Conservation (phyloP, 2,329 filamentous ascomycete genomes). For the Aspergillus ustus region DNA sequence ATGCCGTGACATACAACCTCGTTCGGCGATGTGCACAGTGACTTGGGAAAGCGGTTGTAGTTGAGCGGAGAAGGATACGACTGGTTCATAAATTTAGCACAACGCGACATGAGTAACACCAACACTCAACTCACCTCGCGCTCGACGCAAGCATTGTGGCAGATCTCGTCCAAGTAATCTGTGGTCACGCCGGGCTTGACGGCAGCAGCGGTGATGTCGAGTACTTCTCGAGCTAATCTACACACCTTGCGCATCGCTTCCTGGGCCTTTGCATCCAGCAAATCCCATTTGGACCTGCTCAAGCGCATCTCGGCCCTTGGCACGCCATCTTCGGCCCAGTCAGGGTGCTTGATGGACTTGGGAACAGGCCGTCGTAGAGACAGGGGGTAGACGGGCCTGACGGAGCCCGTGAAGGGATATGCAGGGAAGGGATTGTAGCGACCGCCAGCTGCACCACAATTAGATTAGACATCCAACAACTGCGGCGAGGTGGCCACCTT, state of each 20-base stretch:
- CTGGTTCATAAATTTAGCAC: slow-evolving; percentile 51
- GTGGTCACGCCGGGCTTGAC: slow-evolving; percentile 84
- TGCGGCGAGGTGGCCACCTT: slow-evolving; percentile 40
- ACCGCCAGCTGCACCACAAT: slow-evolving; percentile 78
- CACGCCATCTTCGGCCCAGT: slow-evolving; percentile 80
- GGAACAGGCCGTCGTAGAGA: slow-evolving; percentile 72
- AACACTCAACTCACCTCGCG: no score
- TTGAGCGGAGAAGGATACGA: slow-evolving; percentile 92
- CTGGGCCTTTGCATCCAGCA: slow-evolving; percentile 74
- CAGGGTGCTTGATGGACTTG: slow-evolving; percentile 75
- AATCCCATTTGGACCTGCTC: slow-evolving; percentile 74
- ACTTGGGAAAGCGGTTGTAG: slow-evolving; percentile 93
- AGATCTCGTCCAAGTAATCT: slow-evolving; percentile 85
- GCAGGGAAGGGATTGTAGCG: slow-evolving; percentile 85
- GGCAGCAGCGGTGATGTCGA: slow-evolving; percentile 82
- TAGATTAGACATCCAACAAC: slow-evolving; percentile 48
- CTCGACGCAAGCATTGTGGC: slow-evolving; percentile 88
- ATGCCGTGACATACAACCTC: slow-evolving; percentile 97
- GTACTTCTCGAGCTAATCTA: slow-evolving; percentile 77
- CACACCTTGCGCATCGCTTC: slow-evolving; percentile 90
- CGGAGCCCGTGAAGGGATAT: slow-evolving; percentile 75
- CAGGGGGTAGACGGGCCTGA: slow-evolving; percentile 82
- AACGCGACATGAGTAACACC: no score
- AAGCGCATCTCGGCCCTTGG: slow-evolving; percentile 62
- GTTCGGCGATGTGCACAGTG: slow-evolving; percentile 88